Evolutionary conservation across 192 early-diverging fungal species (phyloP).

Genomic region (Mycoemilia scoparia): DNA sequence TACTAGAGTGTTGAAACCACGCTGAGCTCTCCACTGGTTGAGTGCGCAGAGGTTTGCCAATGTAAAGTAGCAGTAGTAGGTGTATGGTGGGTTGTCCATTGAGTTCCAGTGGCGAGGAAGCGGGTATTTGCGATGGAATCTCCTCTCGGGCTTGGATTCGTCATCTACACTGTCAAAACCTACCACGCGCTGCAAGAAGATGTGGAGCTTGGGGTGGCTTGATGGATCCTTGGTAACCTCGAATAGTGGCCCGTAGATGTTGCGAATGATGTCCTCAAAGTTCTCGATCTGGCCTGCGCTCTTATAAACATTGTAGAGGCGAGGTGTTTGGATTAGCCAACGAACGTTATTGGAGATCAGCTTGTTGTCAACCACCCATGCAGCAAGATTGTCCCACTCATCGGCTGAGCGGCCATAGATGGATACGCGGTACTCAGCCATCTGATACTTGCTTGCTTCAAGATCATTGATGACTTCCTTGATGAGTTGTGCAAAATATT

Average conservation of each 20-base stretch:
- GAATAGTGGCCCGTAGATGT: slow-evolving; percentile 78
- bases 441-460: slow-evolving; percentile 87
- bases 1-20: slow-evolving; percentile 84
- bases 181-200: slow-evolving; percentile 85
- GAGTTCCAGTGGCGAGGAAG: slow-evolving; percentile 38
- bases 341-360: slow-evolving; percentile 82
- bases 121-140: slow-evolving; percentile 68
- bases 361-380: slow-evolving; percentile 83
- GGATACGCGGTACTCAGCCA: slow-evolving; percentile 82
- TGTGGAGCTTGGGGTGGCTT: slow-evolving; percentile 75
- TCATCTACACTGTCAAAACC: slow-evolving; percentile 93
- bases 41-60: slow-evolving; percentile 70
- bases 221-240: slow-evolving; percentile 74
- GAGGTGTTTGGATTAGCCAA: slow-evolving; percentile 86
- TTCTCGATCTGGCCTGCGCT: slow-evolving; percentile 33
- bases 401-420: slow-evolving; percentile 70
- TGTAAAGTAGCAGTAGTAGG: slow-evolving; percentile 84
- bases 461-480: slow-evolving; percentile 81
- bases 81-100: slow-evolving; percentile 70
- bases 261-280: slow-evolving; percentile 62
- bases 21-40: slow-evolving; percentile 53
- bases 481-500: slow-evolving; percentile 81
- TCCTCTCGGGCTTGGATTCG: slow-evolving; percentile 72
- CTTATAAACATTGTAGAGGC: slow-evolving; percentile 80
- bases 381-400: slow-evolving; percentile 91